Conservation (phyloP, 805 yeast genomes). For the Candida nitratophila region DNA sequence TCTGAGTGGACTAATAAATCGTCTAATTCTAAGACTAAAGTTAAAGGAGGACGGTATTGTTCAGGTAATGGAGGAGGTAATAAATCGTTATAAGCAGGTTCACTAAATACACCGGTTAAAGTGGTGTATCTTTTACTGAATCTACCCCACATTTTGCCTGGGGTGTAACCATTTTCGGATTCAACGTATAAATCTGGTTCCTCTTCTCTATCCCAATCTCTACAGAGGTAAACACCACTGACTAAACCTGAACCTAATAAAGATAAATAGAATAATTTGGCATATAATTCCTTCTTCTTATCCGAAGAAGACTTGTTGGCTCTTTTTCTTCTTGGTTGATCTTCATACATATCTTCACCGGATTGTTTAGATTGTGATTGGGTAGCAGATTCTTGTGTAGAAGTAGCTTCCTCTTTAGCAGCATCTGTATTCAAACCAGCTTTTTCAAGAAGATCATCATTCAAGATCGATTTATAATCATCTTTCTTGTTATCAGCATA, state of each 20-base stretch:
- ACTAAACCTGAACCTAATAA: constrained; percentile 44
- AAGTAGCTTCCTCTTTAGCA: constrained; percentile 6
- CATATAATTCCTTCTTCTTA: constrained; percentile 74
- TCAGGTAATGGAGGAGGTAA: constrained; percentile 89
- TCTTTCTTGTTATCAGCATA: constrained; percentile 8
- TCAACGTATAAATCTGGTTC: constrained; percentile 37
- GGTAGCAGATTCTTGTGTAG: constrained; percentile 3
- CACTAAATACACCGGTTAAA: constrained; percentile 76
- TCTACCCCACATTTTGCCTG: constrained; percentile 59
- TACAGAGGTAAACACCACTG: constrained; percentile 58
- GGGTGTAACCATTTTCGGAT: constrained; percentile 63
- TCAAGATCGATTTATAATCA: constrained; percentile 48
- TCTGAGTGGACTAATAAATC: constrained; percentile 86
- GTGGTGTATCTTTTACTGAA: constrained; percentile 65
- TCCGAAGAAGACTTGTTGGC: constrained; percentile 64
- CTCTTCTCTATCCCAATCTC: constrained; percentile 82
- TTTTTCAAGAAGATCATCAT: constrained; percentile 73
- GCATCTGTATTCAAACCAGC: constrained; percentile 70
- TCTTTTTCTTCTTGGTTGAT: constrained; percentile 39
- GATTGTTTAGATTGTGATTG: constrained; percentile 2
- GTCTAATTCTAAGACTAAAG: constrained; percentile 83
- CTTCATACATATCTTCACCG: constrained; percentile 22
- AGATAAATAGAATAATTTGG: constrained; percentile 64
- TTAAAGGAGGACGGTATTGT: constrained; percentile 86
- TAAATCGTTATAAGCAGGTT: constrained; percentile 88